Percentiles rank a stretch among this genome's conserved stretches.
Conservation (phyloP, 352 stramenopile species). For the Pythium angustatum region DNA sequence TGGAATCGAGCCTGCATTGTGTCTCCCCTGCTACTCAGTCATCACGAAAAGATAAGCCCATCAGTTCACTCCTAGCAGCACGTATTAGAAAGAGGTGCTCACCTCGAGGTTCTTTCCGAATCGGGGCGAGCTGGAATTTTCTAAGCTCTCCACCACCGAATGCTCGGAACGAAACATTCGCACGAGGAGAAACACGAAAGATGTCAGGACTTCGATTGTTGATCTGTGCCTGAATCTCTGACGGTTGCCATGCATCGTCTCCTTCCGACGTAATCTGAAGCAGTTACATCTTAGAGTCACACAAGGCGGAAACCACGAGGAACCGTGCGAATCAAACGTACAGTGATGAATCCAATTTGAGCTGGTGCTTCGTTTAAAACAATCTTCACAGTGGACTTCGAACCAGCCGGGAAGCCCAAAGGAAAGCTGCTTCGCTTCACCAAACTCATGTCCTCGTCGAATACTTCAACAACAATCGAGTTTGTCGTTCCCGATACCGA, state of each 20-base stretch:
- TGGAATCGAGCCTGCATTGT: constrained; percentile 10
- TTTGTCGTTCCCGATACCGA: background rate
- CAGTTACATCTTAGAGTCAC: too few species aligned
- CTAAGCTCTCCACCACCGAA: background rate
- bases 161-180: constrained; percentile 8
- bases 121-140: constrained; percentile 14
- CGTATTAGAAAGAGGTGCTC: background rate
- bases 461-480: constrained; percentile 18
- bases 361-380: constrained; percentile 6
- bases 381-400: constrained; percentile 13
- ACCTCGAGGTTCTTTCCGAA: background rate
- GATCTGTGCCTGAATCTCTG: constrained; percentile 28
- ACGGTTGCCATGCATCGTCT: constrained; percentile 19
- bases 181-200: constrained; percentile 9
- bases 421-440: too few species aligned
- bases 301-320: background rate
- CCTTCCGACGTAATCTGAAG: constrained; percentile 16
- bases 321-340: constrained; percentile 4
- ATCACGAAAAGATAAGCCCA: background rate
- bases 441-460: too few species aligned
- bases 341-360: constrained; percentile 23
- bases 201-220: constrained; percentile 14
- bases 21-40: background rate
- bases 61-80: background rate
- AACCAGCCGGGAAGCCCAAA: background rate